A percentile compares a stretch with the other conserved stretches of the same genome.
These are phyloP conservation scores for Candida jianshihensis DNA, from an alignment of 805 yeast species.

Conservation along the genomic window DNA sequence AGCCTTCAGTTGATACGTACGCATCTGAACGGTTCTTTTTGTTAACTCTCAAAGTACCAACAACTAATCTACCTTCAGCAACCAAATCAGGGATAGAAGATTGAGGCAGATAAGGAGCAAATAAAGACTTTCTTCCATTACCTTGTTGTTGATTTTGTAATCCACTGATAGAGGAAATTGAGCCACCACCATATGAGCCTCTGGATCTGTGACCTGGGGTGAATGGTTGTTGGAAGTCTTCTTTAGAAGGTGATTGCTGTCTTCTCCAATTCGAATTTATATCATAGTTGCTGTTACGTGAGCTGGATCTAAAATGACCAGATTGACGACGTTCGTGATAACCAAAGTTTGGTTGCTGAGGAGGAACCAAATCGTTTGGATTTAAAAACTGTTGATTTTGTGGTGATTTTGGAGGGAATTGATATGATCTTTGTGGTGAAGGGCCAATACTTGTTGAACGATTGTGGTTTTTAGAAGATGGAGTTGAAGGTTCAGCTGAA, in stretches of 20 bases:
- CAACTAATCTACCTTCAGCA: slow-evolving; percentile 83
- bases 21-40: slow-evolving; percentile 97
- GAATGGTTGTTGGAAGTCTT: slow-evolving; percentile 29
- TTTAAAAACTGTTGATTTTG: slow-evolving; percentile 11
- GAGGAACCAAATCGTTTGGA: slow-evolving; percentile 23
- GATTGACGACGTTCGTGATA: slow-evolving; percentile 34
- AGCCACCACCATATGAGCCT: slow-evolving; percentile 63
- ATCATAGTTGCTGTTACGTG: slow-evolving; percentile 30
- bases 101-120: slow-evolving; percentile 95
- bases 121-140: slow-evolving; percentile 65
- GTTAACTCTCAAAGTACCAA: slow-evolving; percentile 90
- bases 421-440: slow-evolving; percentile 46
- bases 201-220: slow-evolving; percentile 78
- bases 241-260: slow-evolving; percentile 30
- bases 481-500: slow-evolving; percentile 26
- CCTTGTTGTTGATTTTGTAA: slow-evolving; percentile 19
- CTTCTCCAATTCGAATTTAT: slow-evolving; percentile 58
- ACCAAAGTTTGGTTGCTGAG: slow-evolving; percentile 12
- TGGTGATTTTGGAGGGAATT: slow-evolving; percentile 51
- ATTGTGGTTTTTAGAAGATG: slow-evolving; percentile 10
- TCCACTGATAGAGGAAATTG: slow-evolving; percentile 27
- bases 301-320: slow-evolving; percentile 32
- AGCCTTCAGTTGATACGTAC: slow-evolving; percentile 94
- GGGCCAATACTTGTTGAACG: slow-evolving; percentile 20
- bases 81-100: slow-evolving; percentile 84